Evolutionary conservation across 495 filamentous ascomycete genomes (phyloP), one percentile per base, ranked within the genome.

Genomic region (Neurospora discreta): DNA sequence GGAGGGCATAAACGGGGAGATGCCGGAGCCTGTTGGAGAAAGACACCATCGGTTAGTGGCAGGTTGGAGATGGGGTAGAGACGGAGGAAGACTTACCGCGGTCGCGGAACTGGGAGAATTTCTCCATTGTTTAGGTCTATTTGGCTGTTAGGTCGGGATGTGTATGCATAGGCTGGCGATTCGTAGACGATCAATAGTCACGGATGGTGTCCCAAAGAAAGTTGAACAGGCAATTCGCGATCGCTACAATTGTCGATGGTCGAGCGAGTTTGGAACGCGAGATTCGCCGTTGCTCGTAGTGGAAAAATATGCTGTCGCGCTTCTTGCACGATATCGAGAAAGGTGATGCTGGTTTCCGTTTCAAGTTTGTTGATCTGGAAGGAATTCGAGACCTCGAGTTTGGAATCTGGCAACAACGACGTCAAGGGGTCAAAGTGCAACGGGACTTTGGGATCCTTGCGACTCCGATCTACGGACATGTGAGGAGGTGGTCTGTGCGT

Each of bases 71-170:
- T 30, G 5, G 58, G 65, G 70, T 73, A 20, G 68, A 44, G 44
- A 68, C 5, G 18, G 71, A n/a, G 68, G 46, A 20, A 26, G 13
- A 78, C 84, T 74, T 85, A 91, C 95, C 95, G 88, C 92, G 88
- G 83, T 99, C 95, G 71, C 95, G 90, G 75, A 92, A 99, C 80
- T 98, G 94, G 11, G 93, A 95, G 81, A 93, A 98, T 81, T 97
- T 98, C 87, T 99, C 95, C 95, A 99, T 99, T 39, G 18, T 79
- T 68, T 68, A 38, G 36, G 41, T 67, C 42, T 0, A 10, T 9
- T 68, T 26, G 13, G 13, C 26, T 33, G 7, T 9, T 15, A 9
- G 2, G 0, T 65, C 6, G 26, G 26, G 26, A 33, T 65, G 2
- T 60, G 52, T 65, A 15, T 9, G 26, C 0, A 8, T 65, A 52